Base-by-base conservation (phyloP, 2,329 filamentous ascomycete species). In the Pseudogymnoascus sp. region DNA sequence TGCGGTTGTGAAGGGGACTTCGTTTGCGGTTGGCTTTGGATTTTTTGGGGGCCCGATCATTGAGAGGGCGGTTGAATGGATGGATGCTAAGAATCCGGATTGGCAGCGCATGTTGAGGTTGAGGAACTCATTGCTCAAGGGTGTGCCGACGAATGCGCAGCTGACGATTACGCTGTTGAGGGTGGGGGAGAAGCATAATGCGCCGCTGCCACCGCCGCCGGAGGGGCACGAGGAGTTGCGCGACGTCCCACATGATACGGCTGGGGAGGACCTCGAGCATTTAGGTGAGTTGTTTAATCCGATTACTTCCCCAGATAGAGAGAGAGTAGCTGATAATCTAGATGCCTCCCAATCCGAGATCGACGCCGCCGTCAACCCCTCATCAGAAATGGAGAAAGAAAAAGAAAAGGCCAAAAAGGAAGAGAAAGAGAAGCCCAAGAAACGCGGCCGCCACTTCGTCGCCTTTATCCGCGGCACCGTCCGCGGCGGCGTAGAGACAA, bases 61-160 rank as follows among this genome's bases (percentile, higher is more conserved):
- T 62, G 77, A 78, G 33, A 81, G 81, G 11, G 83, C 79, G 2
- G 71, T 91, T 3, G 73, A 74, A 11, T 82, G 83, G 67, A 74
- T 90, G 29, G 87, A 90, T 72, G 76, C 74, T 12, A 79, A 78
- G 65, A 81, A 86, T 67, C 90, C 90, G 0, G 77, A 86, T 67
- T 94, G 90, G 90, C 81, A 90, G 69, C 89, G 88, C 67, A 78
- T 91, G 6, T 78, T 93, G 14, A 86, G 92, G 69, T 75, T 91
- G 10, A 82, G 88, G 64, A 91, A 91, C 72, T 91, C 88, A 0
- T 72, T 94, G 1, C 83, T 96, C 60, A 90, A 89, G 70, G 90
- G 90, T 2, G 86, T 94, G 0, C 91, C 91, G 0, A 96, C 91
- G 1, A 94, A 95, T 71, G 90, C 90, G 3, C 91, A 96, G 70